These are phyloP conservation scores for Symbiodinium natans DNA, from an alignment of 73 alveolate genomes.

Conservation along the genomic window DNA sequence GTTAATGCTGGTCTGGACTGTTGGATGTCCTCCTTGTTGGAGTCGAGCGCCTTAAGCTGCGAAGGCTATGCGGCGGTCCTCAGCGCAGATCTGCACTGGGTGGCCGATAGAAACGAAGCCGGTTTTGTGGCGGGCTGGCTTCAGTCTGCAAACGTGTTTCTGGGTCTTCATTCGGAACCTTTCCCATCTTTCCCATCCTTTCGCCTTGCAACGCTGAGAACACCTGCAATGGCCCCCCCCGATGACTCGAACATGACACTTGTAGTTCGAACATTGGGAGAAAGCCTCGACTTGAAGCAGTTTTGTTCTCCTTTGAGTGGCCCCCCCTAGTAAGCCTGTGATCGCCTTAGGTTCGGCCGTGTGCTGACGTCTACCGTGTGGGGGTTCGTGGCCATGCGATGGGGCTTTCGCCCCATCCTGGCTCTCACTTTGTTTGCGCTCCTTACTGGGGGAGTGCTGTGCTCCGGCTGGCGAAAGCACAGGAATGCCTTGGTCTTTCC, in stretches of 20 bases:
- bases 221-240: too few relatives aligned
- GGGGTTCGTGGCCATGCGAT: conserved; percentile 1
- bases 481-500: background rate
- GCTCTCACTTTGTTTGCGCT: background rate
- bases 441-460: background rate
- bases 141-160: conserved; percentile 50
- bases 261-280: too few relatives aligned
- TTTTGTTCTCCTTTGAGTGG: too few relatives aligned
- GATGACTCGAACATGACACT: too few relatives aligned
- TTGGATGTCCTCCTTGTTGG: background rate
- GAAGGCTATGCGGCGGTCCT: conserved; percentile 66
- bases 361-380: conserved; percentile 37
- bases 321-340: too few relatives aligned
- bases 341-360: too few relatives aligned
- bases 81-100: conserved; percentile 63
- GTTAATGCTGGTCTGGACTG: too few relatives aligned
- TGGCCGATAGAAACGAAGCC: conserved; percentile 16
- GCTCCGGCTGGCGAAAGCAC: background rate
- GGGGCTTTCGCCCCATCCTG: conserved; percentile 39
- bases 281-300: too few relatives aligned
- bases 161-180: too few relatives aligned
- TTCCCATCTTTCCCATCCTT: too few relatives aligned
- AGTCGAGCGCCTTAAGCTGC: background rate
- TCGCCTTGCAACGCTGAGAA: too few relatives aligned
- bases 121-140: conserved; percentile 81